A percentile compares a stretch with the other conserved stretches of the same genome.
phyloP scores from a whole-genome alignment of 139 green algal genomes.

The Monoraphidium neglectum region DNA sequence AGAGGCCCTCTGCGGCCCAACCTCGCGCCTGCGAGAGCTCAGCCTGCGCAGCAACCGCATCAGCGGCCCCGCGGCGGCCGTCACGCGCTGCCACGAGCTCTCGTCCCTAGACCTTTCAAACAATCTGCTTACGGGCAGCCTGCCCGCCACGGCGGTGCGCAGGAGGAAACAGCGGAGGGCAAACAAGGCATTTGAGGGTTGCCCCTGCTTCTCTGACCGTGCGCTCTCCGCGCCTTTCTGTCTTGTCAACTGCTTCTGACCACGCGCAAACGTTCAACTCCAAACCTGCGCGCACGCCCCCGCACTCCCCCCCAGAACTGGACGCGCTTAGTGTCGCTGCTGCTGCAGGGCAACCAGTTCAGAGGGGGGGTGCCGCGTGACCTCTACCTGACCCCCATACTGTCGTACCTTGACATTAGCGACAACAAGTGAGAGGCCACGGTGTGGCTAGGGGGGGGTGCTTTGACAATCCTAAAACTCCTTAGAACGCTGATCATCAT shows the following conservation, averaged over 20 bases:
- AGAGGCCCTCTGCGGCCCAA: background rate
- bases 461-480: no score
- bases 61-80: background rate
- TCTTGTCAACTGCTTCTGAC: no score
- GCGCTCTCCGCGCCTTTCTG: no score
- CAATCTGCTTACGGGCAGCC: conserved; percentile 11
- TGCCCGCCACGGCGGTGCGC: background rate
- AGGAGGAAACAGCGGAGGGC: no score
- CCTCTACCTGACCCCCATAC: conserved; percentile 7
- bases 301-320: no score
- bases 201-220: no score
- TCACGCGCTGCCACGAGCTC: conserved; percentile 13
- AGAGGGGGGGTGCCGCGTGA: background rate
- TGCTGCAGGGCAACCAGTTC: conserved; percentile 16
- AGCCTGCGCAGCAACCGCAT: conserved; percentile 13
- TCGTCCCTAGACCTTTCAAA: conserved; percentile 22
- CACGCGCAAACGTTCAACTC: no score
- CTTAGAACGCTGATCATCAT: no score
- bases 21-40: conserved; percentile 13
- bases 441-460: no score
- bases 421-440: conserved; percentile 20
- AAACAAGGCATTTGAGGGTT: no score
- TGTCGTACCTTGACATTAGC: conserved; percentile 19
- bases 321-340: conserved; percentile 3
- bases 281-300: no score